These are phyloP conservation scores for Penicillium robsamsonii DNA, from an alignment of 495 filamentous ascomycete genomes.

Conservation along the genomic window DNA sequence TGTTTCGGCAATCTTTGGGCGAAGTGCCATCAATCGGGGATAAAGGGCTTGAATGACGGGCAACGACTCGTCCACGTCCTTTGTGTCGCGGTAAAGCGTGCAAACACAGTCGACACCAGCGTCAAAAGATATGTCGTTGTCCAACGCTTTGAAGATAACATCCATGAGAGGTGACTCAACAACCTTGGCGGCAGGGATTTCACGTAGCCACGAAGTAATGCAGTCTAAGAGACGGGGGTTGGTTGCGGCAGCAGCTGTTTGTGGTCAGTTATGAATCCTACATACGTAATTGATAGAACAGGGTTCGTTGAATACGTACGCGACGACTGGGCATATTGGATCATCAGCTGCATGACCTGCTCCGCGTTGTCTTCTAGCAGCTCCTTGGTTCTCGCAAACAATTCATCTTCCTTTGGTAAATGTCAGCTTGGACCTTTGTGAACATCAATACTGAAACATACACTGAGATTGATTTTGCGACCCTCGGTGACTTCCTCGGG, in stretches of 20 bases:
- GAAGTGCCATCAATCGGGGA: constrained; percentile 74
- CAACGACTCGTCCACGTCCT: constrained; percentile 81
- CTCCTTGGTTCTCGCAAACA: constrained; percentile 75
- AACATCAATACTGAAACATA: constrained; percentile 55
- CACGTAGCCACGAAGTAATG: constrained; percentile 92
- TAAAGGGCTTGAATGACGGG: constrained; percentile 80
- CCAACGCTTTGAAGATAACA: constrained; percentile 72
- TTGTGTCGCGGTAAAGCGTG: constrained; percentile 86
- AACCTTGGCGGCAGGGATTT: constrained; percentile 79
- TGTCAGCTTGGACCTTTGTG: constrained; percentile 2
- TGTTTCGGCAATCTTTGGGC: constrained; percentile 72
- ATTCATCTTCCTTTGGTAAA: constrained; percentile 81
- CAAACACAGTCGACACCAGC: constrained; percentile 92
- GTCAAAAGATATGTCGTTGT: constrained; percentile 74
- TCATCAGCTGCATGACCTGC: constrained; percentile 79
- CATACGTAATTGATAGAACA: not conserved
- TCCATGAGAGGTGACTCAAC: constrained; percentile 83
- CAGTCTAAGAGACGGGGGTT: constrained; percentile 92
- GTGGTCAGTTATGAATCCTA: constrained; percentile 2
- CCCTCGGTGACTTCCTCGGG: constrained; percentile 99
- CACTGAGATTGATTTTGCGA: constrained; percentile 96
- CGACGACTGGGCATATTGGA: constrained; percentile 87
- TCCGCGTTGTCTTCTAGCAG: constrained; percentile 85
- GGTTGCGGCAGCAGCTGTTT: constrained; percentile 61
- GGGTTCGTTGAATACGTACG: constrained; percentile 50